A percentile compares a stretch with the other conserved stretches of the same genome.
phyloP scores from a whole-genome alignment of 2,329 filamentous ascomycete genomes.

The Dactylellina leptospora region DNA sequence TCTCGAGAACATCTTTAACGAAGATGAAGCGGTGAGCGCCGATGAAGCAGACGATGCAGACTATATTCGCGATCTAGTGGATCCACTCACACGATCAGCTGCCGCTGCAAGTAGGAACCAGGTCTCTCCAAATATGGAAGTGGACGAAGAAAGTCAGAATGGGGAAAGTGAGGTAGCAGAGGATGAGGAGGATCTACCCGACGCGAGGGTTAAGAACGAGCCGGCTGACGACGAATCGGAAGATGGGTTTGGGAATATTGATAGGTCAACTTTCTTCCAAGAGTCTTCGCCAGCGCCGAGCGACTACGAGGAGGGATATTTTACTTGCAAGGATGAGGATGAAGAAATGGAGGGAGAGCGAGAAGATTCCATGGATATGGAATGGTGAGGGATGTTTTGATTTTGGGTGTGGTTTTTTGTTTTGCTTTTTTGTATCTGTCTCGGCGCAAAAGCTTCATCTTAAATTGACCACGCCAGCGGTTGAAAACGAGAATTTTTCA shows the following conservation, averaged over 20 bases:
- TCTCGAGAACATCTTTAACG: slow-evolving; percentile 26
- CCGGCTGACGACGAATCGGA: background rate
- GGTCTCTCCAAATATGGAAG: slow-evolving; percentile 3
- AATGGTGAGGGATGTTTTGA: background rate
- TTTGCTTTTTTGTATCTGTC: too few species aligned
- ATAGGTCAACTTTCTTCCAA: slow-evolving; percentile 10
- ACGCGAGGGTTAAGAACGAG: background rate
- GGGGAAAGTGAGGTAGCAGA: background rate
- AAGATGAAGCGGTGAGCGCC: slow-evolving; percentile 18
- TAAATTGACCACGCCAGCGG: too few species aligned
- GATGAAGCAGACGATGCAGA: slow-evolving; percentile 29
- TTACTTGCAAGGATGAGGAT: too few species aligned
- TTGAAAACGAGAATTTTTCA: too few species aligned
- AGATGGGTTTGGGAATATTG: background rate
- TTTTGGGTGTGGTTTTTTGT: too few species aligned
- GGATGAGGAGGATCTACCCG: background rate
- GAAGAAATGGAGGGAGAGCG: background rate
- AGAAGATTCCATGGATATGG: background rate
- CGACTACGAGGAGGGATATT: background rate
- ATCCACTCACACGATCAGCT: background rate
- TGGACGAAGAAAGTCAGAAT: background rate
- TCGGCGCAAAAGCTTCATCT: too few species aligned
- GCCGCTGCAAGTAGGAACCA: slow-evolving; percentile 3
- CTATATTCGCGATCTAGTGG: background rate
- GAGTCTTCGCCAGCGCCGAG: slow-evolving; percentile 13